These are phyloP conservation scores for Pezicula rhizophila DNA, from an alignment of 2,329 filamentous ascomycete genomes.

Conservation along the genomic window DNA sequence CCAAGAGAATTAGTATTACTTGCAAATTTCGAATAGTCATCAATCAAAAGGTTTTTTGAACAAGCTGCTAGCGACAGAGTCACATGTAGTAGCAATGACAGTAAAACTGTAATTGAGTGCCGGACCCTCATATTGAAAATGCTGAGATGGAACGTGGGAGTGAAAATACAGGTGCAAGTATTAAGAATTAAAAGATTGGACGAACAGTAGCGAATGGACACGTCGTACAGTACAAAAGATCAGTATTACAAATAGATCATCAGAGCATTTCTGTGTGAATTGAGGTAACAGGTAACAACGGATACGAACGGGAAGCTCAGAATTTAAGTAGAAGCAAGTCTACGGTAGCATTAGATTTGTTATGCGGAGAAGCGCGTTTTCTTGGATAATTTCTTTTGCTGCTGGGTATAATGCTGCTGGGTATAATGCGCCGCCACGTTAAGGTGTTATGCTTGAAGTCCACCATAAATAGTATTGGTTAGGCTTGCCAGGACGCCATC, in stretches of 20 bases:
- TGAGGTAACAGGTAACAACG: too few relatives aligned
- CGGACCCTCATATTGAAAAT: neutral
- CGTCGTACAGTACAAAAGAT: neutral
- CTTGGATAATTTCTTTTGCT: neutral
- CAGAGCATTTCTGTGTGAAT: too few relatives aligned
- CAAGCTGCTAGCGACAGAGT: conserved; percentile 15
- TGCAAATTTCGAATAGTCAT: conserved; percentile 26
- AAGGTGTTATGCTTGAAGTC: too few relatives aligned
- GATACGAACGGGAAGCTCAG: too few relatives aligned
- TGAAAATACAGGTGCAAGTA: neutral
- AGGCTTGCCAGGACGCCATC: neutral
- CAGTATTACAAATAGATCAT: too few relatives aligned
- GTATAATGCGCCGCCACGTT: too few relatives aligned
- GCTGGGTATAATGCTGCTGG: neutral
- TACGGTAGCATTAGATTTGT: neutral
- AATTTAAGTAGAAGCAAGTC: neutral
- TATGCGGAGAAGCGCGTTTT: neutral
- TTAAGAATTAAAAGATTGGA: neutral
- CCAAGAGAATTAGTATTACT: conserved; percentile 29
- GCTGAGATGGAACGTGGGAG: neutral
- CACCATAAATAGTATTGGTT: neutral
- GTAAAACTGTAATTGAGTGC: neutral
- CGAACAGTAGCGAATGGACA: neutral
- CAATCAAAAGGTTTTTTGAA: conserved; percentile 22
- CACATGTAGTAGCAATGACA: neutral